Evolutionary conservation across 1,284 basidiomycete genomes (phyloP).

Genomic region (Macrocystidia cucumis): DNA sequence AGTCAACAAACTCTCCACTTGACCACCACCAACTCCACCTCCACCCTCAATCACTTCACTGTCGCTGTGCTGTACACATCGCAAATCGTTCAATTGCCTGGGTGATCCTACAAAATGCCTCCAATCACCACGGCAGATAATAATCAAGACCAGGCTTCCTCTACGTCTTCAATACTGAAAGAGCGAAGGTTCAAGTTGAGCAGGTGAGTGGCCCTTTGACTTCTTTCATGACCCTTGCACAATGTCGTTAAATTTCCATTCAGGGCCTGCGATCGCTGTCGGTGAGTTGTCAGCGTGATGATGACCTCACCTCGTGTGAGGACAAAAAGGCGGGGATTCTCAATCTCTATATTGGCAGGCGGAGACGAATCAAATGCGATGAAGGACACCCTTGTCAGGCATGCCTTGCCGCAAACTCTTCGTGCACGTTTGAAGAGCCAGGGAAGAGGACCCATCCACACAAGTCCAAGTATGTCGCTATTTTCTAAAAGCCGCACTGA

Average conservation of each 20-base stretch:
- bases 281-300: slow-evolving; percentile 38
- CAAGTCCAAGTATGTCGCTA: slow-evolving; percentile 63
- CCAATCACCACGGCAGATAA: slow-evolving; percentile 36
- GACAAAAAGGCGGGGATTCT: too few species aligned
- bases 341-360: too few species aligned
- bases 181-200: slow-evolving; percentile 78
- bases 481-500: background rate
- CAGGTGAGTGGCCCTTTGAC: slow-evolving; percentile 65
- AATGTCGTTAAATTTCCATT: slow-evolving; percentile 7
- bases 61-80: too few species aligned
- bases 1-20: too few species aligned
- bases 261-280: slow-evolving; percentile 80
- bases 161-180: slow-evolving; percentile 48
- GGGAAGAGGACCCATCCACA: slow-evolving; percentile 77
- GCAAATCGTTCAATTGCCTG: too few species aligned
- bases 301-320: slow-evolving; percentile 1
- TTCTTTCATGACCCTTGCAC: slow-evolving; percentile 6
- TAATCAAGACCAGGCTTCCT: slow-evolving; percentile 31
- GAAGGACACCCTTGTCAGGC: slow-evolving; percentile 82
- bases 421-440: slow-evolving; percentile 79
- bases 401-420: slow-evolving; percentile 66
- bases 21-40: too few species aligned
- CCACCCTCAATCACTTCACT: too few species aligned
- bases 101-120: slow-evolving; percentile 27
- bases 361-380: slow-evolving; percentile 75